These are phyloP conservation scores for Atkinsonella hypoxylon DNA, from an alignment of 2,329 filamentous ascomycete genomes.

Conservation along the genomic window DNA sequence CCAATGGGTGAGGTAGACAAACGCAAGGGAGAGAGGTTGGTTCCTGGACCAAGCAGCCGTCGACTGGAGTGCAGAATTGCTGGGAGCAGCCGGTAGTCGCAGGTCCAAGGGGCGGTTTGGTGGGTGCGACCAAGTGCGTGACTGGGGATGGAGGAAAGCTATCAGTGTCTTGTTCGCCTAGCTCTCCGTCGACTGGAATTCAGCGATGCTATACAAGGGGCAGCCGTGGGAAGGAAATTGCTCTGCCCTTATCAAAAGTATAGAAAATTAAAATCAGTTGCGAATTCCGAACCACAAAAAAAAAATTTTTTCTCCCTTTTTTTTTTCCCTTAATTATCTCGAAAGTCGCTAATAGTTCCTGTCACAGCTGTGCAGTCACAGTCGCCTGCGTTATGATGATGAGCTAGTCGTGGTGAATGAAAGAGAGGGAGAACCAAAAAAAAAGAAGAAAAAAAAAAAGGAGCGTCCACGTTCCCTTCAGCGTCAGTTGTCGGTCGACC, in stretches of 20 bases:
- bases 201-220: constrained; percentile 1
- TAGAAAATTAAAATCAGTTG: background rate
- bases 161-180: background rate
- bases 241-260: background rate
- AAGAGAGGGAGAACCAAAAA: background rate
- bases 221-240: constrained; percentile 1
- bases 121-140: constrained; percentile 2
- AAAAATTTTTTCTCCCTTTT: no score
- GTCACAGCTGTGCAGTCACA: background rate
- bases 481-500: background rate
- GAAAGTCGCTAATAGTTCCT: background rate
- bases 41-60: background rate
- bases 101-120: background rate
- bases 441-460: background rate
- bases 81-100: background rate
- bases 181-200: constrained; percentile 1
- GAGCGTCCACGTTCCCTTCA: background rate
- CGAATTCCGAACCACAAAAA: background rate
- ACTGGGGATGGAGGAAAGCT: background rate
- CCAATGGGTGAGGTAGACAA: constrained; percentile 5
- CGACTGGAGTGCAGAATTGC: constrained; percentile 7
- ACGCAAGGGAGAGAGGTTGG: constrained; percentile 8
- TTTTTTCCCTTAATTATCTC: background rate
- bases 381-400: background rate
- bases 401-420: background rate